phyloP scores from a whole-genome alignment of 148 eudicot species.

The Chenopodium formosanum region DNA sequence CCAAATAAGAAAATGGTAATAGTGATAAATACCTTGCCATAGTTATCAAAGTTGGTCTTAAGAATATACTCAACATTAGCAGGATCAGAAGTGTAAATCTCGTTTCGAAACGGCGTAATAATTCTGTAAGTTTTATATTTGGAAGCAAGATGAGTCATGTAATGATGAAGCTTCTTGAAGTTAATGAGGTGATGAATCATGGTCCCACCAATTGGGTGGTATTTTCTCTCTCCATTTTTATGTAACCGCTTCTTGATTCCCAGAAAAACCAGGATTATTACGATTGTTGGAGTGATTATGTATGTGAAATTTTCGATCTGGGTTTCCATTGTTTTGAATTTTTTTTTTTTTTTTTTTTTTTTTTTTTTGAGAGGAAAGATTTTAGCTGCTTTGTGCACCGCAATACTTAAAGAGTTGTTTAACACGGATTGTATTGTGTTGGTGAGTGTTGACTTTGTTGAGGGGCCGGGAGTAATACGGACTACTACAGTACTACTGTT shows the following conservation, averaged over 20 bases:
- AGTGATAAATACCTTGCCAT: slow-evolving; percentile 47
- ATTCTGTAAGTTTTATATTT: slow-evolving; percentile 60
- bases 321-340: slow-evolving; percentile 12
- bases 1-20: background rate
- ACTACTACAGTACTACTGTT: no score
- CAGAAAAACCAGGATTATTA: slow-evolving; percentile 19
- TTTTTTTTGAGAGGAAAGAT: no score
- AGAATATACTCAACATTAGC: slow-evolving; percentile 62
- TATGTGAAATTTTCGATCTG: slow-evolving; percentile 2
- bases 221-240: slow-evolving; percentile 28
- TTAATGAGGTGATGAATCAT: slow-evolving; percentile 44
- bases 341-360: no score
- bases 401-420: no score
- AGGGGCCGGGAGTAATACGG: no score
- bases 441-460: no score
- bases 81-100: slow-evolving; percentile 68
- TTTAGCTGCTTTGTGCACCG: no score
- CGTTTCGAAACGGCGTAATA: slow-evolving; percentile 46
- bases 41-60: slow-evolving; percentile 58
- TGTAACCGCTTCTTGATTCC: slow-evolving; percentile 4
- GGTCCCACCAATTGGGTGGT: slow-evolving; percentile 57
- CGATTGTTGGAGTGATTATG: background rate
- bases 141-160: slow-evolving; percentile 56
- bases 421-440: no score
- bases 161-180: slow-evolving; percentile 53